Conservation (phyloP, 2,329 filamentous ascomycete genomes). For the Lachnellula arida region DNA sequence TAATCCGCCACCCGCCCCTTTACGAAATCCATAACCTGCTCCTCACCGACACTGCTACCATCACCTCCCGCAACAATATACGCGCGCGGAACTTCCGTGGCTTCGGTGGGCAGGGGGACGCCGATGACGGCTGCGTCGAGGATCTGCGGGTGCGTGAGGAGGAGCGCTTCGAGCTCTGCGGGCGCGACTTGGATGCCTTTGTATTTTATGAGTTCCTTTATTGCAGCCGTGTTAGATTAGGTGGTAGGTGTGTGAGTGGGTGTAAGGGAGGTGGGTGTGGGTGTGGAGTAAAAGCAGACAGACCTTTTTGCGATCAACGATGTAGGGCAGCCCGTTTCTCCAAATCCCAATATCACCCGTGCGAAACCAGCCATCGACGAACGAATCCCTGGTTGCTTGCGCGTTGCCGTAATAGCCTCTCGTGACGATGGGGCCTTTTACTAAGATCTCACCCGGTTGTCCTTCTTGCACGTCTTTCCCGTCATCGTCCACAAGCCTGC, state of each 20-base stretch:
- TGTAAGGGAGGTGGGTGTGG: conserved; percentile 52
- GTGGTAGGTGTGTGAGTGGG: conserved; percentile 28
- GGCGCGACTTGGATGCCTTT: conserved; percentile 45
- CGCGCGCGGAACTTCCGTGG: conserved; percentile 53
- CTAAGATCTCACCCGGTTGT: conserved; percentile 22
- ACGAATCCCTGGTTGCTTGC: conserved; percentile 29
- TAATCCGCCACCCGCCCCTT: conserved; percentile 39
- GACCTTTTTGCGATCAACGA: conserved; percentile 50
- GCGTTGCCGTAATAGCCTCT: conserved; percentile 36
- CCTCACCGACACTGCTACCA: conserved; percentile 24
- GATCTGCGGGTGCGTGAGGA: conserved; percentile 37
- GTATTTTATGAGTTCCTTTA: conserved; percentile 42
- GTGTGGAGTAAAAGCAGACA: conserved; percentile 61
- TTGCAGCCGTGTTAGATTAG: conserved; percentile 15
- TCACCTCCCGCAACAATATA: conserved; percentile 43
- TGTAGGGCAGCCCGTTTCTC: conserved; percentile 42
- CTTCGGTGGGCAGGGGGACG: conserved; percentile 30
- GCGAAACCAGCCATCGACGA: conserved; percentile 70
- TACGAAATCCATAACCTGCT: conserved; percentile 40
- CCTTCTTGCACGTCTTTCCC: conserved; percentile 23
- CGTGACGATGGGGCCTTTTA: conserved; percentile 31
- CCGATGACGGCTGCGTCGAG: conserved; percentile 43
- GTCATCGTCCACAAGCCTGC: conserved; percentile 17
- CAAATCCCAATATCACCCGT: conserved; percentile 85
- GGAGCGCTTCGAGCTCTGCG: conserved; percentile 41